Percentiles rank a stretch among this genome's conserved stretches.
phyloP scores from a whole-genome alignment of 2,329 filamentous ascomycete species.

The Calycina herbarum region DNA sequence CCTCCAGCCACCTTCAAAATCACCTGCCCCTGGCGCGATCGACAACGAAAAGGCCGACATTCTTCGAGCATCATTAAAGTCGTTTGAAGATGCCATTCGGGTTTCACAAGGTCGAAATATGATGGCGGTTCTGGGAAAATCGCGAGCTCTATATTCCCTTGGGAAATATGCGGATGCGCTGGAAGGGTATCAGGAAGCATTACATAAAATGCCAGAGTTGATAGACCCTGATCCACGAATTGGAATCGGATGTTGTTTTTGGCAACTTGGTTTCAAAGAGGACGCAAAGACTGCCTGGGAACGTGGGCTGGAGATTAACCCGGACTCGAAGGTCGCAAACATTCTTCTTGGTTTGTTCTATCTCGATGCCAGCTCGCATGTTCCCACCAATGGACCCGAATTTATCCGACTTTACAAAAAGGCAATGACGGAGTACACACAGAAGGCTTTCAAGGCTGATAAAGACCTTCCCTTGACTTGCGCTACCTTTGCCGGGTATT shows the following conservation, averaged over 20 bases:
- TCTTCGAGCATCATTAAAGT: constrained; percentile 81
- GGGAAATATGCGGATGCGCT: constrained; percentile 84
- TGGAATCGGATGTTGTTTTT: constrained; percentile 94
- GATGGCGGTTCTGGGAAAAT: constrained; percentile 87
- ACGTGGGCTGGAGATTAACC: constrained; percentile 75
- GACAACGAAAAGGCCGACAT: constrained; percentile 77
- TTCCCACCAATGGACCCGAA: constrained; percentile 78
- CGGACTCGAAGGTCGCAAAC: constrained; percentile 85
- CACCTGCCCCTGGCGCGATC: constrained; percentile 58
- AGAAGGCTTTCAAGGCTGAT: constrained; percentile 90
- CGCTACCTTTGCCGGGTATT: constrained; percentile 87
- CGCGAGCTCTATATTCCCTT: constrained; percentile 81
- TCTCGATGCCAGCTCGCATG: constrained; percentile 80
- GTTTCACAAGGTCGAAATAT: constrained; percentile 85
- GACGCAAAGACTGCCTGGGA: constrained; percentile 92
- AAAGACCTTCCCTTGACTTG: constrained; percentile 89
- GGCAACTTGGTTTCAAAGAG: constrained; percentile 93
- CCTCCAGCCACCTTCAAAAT: constrained; percentile 72
- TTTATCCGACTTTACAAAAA: constrained; percentile 87
- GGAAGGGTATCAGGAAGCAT: constrained; percentile 80
- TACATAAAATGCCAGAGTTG: constrained; percentile 82
- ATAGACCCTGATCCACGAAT: constrained; percentile 93
- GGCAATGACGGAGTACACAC: constrained; percentile 91
- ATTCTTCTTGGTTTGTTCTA: constrained; percentile 89
- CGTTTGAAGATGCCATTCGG: constrained; percentile 90